Evolutionary conservation across 768 basidiomycete genomes (phyloP).

Genomic region (Mycena rosella): DNA sequence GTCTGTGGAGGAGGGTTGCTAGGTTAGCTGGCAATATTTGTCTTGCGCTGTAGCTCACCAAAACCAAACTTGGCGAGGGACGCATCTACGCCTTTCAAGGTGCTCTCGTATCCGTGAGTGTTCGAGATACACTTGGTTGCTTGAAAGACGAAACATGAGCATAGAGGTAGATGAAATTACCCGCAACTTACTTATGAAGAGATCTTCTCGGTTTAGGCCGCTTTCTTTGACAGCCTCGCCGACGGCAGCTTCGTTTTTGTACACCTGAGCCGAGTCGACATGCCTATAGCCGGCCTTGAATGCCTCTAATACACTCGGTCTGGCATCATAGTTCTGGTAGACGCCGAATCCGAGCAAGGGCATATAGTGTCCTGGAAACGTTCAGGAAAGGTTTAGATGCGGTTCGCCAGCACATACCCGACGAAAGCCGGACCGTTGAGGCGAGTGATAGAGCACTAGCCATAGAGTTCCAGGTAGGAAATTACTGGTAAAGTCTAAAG

Average conservation of each 20-base stretch:
- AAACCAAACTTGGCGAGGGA: constrained; percentile 72
- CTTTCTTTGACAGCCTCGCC: constrained; percentile 70
- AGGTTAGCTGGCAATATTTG: not conserved
- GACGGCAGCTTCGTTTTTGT: constrained; percentile 74
- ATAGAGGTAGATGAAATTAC: constrained; percentile 14
- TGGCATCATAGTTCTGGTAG: constrained; percentile 66
- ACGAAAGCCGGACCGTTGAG: constrained; percentile 2
- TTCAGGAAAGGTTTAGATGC: not conserved
- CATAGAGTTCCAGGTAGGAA: too few species aligned
- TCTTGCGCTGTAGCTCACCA: constrained; percentile 54
- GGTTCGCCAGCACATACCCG: not conserved
- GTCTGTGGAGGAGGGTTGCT: constrained; percentile 51
- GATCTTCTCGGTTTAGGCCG: constrained; percentile 65
- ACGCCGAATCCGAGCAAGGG: constrained; percentile 75
- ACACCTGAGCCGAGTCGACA: constrained; percentile 79
- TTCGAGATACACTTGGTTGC: constrained; percentile 75
- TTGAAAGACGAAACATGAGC: constrained; percentile 41
- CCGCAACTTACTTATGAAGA: constrained; percentile 79
- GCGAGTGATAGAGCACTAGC: not conserved
- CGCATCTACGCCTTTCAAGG: constrained; percentile 67
- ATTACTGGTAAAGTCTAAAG: too few species aligned
- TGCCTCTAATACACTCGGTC: constrained; percentile 64
- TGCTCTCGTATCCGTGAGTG: constrained; percentile 73
- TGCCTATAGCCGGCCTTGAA: constrained; percentile 76
- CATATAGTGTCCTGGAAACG: constrained; percentile 56